These are phyloP conservation scores for Cystobasidium onofrii DNA, from an alignment of 768 basidiomycete genomes.

Conservation along the genomic window DNA sequence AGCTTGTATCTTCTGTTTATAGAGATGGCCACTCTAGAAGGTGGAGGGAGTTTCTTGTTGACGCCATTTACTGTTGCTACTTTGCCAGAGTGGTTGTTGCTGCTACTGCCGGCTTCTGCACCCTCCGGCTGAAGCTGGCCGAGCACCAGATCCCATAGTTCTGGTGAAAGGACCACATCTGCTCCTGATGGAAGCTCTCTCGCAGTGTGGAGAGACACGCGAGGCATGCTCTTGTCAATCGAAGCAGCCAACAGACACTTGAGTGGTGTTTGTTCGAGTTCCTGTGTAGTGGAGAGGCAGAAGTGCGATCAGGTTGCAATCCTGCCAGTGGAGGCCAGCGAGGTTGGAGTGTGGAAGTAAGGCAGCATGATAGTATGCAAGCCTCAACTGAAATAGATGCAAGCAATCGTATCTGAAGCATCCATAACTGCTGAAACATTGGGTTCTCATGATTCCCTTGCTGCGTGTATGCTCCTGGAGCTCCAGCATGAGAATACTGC, in stretches of 20 bases:
- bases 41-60: background rate
- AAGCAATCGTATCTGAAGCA: too few relatives aligned
- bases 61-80: background rate
- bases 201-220: background rate
- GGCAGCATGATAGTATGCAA: too few relatives aligned
- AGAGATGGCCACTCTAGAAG: background rate
- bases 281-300: background rate
- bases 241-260: background rate
- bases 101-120: background rate
- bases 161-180: background rate
- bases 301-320: background rate
- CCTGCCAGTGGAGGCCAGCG: too few relatives aligned
- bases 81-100: background rate
- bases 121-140: conserved; percentile 1
- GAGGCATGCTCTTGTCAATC: background rate
- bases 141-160: conserved; percentile 13
- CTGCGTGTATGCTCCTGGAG: too few relatives aligned
- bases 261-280: background rate
- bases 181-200: conserved; percentile 1
- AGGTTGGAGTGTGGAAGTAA: too few relatives aligned
- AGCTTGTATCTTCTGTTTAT: background rate
- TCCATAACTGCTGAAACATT: too few relatives aligned
- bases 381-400: too few relatives aligned
- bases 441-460: too few relatives aligned
- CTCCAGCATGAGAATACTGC: too few relatives aligned